Evolutionary conservation across 2,329 filamentous ascomycete genomes (phyloP), one percentile per base, ranked within the genome.

Genomic region (Trichophaea hybrida): DNA sequence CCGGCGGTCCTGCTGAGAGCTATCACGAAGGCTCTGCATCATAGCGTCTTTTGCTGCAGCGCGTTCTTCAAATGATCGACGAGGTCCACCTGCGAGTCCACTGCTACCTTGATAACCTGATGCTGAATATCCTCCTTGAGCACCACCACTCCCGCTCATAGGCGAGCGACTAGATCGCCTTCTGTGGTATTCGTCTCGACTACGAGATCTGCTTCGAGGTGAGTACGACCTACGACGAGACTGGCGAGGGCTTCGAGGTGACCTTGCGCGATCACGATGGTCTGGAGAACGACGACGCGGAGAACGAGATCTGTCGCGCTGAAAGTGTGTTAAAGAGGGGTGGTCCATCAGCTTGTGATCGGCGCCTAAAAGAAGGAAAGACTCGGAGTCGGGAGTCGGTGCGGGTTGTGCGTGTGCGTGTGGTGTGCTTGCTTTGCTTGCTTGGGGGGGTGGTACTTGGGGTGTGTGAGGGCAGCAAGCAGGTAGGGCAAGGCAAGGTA

Each of bases 1-100:
- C 68, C 93, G 90, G 72, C 93, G 91, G 79, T 98, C 93, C 76
- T 98, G 93, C 74, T 97, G 93, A 64, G 93, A 97, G 50, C 87
- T 86, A 71, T 97, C 93, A 72, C 89, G 85, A 69, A 96, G 85
- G 72, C 82, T 89, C 75, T 83, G 85, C 88, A 97, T 94, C 88
- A 94, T 96, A 73, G 89, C 85, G 75, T 95, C 89, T 75, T 93
- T 90, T 70, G 86, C 85, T 64, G 79, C 83, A 64, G 81, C 77
- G 70, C 89, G 84, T 70, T 95, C 89, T 74, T 97, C 91, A 75
- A 83, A 87, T 60, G 82, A 83, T 74, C 90, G 83, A 73, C 84
- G 82, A 69, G 81, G 79, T 70, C 79, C 80, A 72, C 79, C 81
- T 73, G 77, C 78, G 13, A 34, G 7, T 74, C 81, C 85, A 69